Base-by-base conservation (phyloP, 345 rosid species). In the rapeseed (Brassica napus) region DNA sequence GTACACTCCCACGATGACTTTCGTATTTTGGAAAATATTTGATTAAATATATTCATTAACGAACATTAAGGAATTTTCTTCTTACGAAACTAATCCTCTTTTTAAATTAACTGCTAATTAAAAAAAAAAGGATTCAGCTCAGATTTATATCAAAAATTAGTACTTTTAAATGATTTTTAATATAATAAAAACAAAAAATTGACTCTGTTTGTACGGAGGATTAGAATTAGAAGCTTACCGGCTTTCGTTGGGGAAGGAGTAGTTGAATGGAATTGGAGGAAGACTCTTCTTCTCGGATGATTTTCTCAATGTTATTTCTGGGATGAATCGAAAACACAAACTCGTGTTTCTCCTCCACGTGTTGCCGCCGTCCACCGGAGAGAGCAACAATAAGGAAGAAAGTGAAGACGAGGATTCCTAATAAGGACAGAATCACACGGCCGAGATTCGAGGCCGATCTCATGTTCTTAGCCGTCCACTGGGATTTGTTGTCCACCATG, bases 321-420 rank as follows among this genome's bases (percentile, higher is more conserved):
- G 88, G 74, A 60, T 80, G 63, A 18, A 75, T 69, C 3, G 77
- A 65, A 1, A 76, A 69, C 21, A 76, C 70, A 23, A 76, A 63
- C 6, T 71, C 83, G 8, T 76, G 80, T 71, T 72, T 81, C 37
- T 71, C 77, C 37, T 71, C 74, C 23, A 71, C 32, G 34, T 47
- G 69, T 66, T 26, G 8, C 49, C 69, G 2, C 67, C 57, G 8
- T 49, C 80, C 73, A n/a, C 80, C 73, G 54, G 83, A 67, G 64
- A 81, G 28, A 87, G 72, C 85, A 83, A 85, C 15, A 79, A 86
- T 63, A 81, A 92, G 34, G 77, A 64, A 71, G 85, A 88, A 34
- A 81, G 94, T 83, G 34, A 90, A 21, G 35, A 90, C 87, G 60
- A 77, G 83, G 82, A 92, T 62, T 0, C 83, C 47, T 78, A 93